Base-by-base conservation (phyloP, 768 basidiomycete species). In the Kondoa malvinella region DNA sequence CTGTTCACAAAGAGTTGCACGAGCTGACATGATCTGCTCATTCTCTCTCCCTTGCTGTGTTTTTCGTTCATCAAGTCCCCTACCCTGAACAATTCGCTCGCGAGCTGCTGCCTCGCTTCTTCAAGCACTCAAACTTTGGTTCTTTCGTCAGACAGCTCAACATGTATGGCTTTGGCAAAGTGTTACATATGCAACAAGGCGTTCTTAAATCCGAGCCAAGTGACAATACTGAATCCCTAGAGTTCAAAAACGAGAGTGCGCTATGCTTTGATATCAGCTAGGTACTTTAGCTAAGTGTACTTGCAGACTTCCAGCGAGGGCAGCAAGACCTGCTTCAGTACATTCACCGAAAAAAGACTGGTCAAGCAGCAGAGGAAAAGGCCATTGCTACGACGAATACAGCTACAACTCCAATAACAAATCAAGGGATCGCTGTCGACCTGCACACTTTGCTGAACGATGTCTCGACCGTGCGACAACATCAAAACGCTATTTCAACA, bases 91-190 rank as follows among this genome's bases (percentile, higher is more conserved):
- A 85, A 31, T 89, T 97, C 76, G 87, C 89, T 1, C 84, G 84
- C 50, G 87, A 94, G 77, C 84, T 95, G 33, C 83, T 97, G 4
- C 89, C 89, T 1, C 83, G 85, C 57, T 97, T 87, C 85, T 99
- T 96, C 84, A 99, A 99, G 77, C 95, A 97, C 79, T 85, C 87
- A 69, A 95, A 94, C 76, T 97, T 95, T 78, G 83, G 84, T 67
- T 88, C 87, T 34, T 95, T 95, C 73, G 90, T 92, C 21, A 83
- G 90, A 16, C 90, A 95, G 75, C 81, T 92, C 72, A 95, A 92
- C 81, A 92, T 92, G 88, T 95, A 92, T 77, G 89, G 89, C 66
- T 91, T 92, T 77, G 88, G 89, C 82, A 88, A 88, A 80, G 89
- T 96, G 60, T 92, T 92, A 0, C 92, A 97, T 75, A 84, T 96